Conservation (phyloP, 2,329 filamentous ascomycete species). For the Aciculosporium take region DNA sequence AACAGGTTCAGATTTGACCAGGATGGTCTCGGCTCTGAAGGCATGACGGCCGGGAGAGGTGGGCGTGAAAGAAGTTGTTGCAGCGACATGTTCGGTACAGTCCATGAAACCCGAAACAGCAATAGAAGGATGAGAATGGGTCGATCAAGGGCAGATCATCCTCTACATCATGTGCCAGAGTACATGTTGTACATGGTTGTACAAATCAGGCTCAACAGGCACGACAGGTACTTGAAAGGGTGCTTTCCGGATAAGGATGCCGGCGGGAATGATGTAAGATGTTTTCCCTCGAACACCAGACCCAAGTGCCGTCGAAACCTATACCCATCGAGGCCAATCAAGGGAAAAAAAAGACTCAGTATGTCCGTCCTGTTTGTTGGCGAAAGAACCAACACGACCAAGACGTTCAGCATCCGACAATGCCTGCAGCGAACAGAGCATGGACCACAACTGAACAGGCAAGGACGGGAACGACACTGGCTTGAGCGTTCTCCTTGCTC, state of each 20-base stretch:
- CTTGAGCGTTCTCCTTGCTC: not conserved
- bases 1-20: constrained; percentile 2
- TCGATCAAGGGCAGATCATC: not conserved
- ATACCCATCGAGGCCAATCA: not conserved
- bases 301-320: not conserved
- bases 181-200: not conserved
- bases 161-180: not conserved
- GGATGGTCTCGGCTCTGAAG: not conserved
- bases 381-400: not conserved
- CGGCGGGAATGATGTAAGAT: not conserved
- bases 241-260: not conserved
- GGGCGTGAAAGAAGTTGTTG: not conserved
- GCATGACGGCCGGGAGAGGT: constrained; percentile 1
- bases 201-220: not conserved
- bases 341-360: too few species aligned
- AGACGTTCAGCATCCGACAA: not conserved
- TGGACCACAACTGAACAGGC: not conserved
- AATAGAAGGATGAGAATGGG: constrained; percentile 1
- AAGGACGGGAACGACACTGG: not conserved
- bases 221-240: not conserved
- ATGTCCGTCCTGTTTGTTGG: not conserved
- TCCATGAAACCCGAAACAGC: not conserved
- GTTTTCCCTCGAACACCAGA: not conserved
- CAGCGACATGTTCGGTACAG: not conserved
- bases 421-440: not conserved